Evolutionary conservation across 345 rosid genomes (phyloP), one percentile per base, ranked within the genome.

Genomic region (Rhizophora mangle): DNA sequence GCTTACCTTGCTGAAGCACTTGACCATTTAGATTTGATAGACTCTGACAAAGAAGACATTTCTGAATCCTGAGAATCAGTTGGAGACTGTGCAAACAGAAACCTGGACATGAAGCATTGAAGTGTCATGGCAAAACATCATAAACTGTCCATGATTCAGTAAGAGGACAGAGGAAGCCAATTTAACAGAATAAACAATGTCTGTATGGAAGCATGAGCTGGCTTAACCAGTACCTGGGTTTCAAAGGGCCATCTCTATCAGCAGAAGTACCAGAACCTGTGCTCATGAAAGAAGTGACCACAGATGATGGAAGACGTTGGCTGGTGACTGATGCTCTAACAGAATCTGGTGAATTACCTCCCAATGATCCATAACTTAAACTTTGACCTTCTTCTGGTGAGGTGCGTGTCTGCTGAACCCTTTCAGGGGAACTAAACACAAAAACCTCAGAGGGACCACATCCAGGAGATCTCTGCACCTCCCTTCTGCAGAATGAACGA

Each of bases 1-100:
- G 67, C 59, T 29, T 77, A 89, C 98, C 85, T 89, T 34, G 89
- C 78, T 1, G 97, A 91, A 70, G 92, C 90, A 81, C 82, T 79
- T 72, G 84, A 78, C 82, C 85, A 86, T 72, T 84, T 89, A 20
- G 93, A 82, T 77, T 87, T 94, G 31, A 91, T 68, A 68, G 96
- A 82, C 51, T 94, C 94, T 0, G 97, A 84, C 70, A 94, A 82
- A 65, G 91, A 86, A 19, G 67, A 69, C 39, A 74, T 57, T 59
- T 83, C 88, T 6, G 85, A 77, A 19, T 24, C 58, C 56, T 75
- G 70, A 47, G 79, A 51, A 53, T 75, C 79, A 65, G 65, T 30
- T 62, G 62, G 69, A 43, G 64, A 61, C 68, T 66, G 75, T 63
- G 78, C 60, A 56, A 74, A 58, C 59, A 79, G 30, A 74, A 67